These are phyloP conservation scores for Serpula lacrymans DNA, from an alignment of 768 basidiomycete genomes.

Conservation along the genomic window DNA sequence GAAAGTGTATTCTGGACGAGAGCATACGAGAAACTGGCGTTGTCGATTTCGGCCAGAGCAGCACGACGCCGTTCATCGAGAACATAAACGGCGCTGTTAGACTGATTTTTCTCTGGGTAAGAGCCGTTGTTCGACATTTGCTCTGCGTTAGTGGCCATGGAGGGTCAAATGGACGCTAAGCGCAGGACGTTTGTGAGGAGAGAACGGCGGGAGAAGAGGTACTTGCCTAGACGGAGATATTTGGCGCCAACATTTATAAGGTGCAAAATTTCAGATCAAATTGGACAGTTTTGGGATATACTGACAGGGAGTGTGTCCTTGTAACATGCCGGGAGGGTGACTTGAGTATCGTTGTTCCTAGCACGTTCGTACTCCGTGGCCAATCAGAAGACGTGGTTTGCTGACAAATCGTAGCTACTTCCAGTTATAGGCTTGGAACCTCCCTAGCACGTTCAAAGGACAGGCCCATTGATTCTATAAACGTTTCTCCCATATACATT, in stretches of 20 bases:
- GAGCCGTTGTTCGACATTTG: slow-evolving; percentile 27
- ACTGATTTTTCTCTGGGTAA: slow-evolving; percentile 20
- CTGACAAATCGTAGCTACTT: no score
- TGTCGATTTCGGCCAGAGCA: slow-evolving; percentile 84
- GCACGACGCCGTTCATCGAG: slow-evolving; percentile 74
- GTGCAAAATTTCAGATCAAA: not conserved
- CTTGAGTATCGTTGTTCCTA: slow-evolving; percentile 13
- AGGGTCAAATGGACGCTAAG: not conserved
- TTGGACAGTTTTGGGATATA: not conserved
- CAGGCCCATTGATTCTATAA: no score
- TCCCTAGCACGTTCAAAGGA: no score
- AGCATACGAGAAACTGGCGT: slow-evolving; percentile 76
- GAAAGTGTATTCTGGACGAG: not conserved
- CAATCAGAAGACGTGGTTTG: slow-evolving; percentile 11
- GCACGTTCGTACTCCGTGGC: slow-evolving; percentile 23
- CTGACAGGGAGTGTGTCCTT: not conserved
- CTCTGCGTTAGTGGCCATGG: slow-evolving; percentile 20
- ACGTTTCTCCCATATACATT: no score
- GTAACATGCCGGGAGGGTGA: not conserved
- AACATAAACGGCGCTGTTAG: slow-evolving; percentile 33
- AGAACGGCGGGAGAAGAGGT: not conserved
- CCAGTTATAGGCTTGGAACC: no score
- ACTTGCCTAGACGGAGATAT: not conserved
- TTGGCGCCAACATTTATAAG: slow-evolving; percentile 8
- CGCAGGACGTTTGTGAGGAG: slow-evolving; percentile 1